Evolutionary conservation across 805 yeast genomes (phyloP), one percentile per base, ranked within the genome.

Genomic region (Sugiyamaella floridensis): DNA sequence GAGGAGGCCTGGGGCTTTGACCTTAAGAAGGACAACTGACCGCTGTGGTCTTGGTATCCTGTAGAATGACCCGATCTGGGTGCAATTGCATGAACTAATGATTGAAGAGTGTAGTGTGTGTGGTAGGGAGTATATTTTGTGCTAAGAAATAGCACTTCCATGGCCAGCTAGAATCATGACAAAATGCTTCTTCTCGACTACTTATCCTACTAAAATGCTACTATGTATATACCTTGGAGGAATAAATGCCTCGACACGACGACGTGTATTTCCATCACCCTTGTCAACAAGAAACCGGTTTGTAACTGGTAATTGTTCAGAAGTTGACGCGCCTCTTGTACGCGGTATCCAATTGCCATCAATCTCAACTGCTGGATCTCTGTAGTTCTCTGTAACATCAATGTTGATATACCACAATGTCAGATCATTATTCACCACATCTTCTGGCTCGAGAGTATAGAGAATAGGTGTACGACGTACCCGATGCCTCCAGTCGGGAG

Each of bases 1-100:
- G 83, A 78, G 66, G 82, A 78, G 66, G 71, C 66, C 28, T 78
- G 83, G 83, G 81, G 80, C 6, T 76, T 78, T 53, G 58, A 64
- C 45, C 55, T 67, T 46, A 55, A 55, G 34, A 32, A 34, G 47
- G 40, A 44, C 18, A 15, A 44, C 19, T 16, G n/a, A 16, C 34
- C 45, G 29, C 28, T 14, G 48, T 7, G 12, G 37, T 10, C 37
- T 14, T 32, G 37, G n/a, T 10, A 32, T 22, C 48, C 26, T 28
- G 26, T 26, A 43, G 29, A 18, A 43, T 11, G 11, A 10, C 46
- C 18, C 29, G 16, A 18, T 22, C 46, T 4, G 26, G 46, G 46
- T 22, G 11, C 26, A 32, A 32, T 32, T 32, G 44, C 22, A 41
- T n/a, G 46, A 43, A 41, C 43, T 19, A 41, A 41, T 41, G 43